Evolutionary conservation across 768 basidiomycete genomes (phyloP).

Genomic region (Termitomyces sp.): DNA sequence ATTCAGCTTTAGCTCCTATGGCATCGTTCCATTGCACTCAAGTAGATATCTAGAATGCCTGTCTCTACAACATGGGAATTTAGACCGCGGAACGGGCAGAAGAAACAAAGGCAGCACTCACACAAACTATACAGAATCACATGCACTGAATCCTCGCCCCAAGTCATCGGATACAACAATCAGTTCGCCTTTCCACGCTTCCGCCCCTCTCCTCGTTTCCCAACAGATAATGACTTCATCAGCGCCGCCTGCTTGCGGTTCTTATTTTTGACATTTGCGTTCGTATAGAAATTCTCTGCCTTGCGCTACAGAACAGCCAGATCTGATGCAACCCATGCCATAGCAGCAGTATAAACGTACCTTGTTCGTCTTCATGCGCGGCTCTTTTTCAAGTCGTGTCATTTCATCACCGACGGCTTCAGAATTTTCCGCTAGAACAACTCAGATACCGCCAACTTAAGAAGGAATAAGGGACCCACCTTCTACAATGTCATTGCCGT

Average conservation of each 20-base stretch:
- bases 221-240: conserved; percentile 49
- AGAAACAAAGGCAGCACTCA: not conserved
- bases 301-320: conserved; percentile 54
- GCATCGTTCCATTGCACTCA: conserved; percentile 1
- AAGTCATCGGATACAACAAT: conserved; percentile 1
- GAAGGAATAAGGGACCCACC: conserved; percentile 16
- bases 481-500: conserved; percentile 20
- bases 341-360: conserved; percentile 27
- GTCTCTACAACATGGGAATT: not conserved
- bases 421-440: conserved; percentile 6
- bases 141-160: conserved; percentile 6
- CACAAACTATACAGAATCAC: conserved; percentile 4
- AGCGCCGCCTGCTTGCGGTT: conserved; percentile 60
- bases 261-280: conserved; percentile 84
- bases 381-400: conserved; percentile 40
- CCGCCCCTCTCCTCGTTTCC: conserved; percentile 39
- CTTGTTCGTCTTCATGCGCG: conserved; percentile 94
- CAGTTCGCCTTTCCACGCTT: conserved; percentile 25
- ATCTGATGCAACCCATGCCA: conserved; percentile 1
- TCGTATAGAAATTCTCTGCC: conserved; percentile 83
- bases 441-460: conserved; percentile 5
- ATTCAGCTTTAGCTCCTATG: conserved; percentile 4
- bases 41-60: not conserved
- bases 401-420: conserved; percentile 8
- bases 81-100: not conserved